Evolutionary conservation across 768 basidiomycete genomes (phyloP).

Genomic region (Porphyrellus cyaneotinctus): DNA sequence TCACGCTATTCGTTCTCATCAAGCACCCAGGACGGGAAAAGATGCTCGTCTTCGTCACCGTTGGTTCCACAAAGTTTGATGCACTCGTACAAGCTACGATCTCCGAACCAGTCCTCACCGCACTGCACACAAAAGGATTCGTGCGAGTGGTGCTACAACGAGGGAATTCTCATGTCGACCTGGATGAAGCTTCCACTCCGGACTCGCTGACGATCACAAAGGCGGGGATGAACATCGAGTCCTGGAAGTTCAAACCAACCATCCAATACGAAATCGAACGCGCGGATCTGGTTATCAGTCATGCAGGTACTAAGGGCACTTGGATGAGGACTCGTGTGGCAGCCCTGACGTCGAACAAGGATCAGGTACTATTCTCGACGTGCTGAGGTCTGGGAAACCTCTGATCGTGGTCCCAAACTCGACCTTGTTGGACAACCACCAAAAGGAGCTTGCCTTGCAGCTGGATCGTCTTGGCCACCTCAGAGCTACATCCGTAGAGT

Average conservation of each 20-base stretch:
- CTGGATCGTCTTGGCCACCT: slow-evolving; percentile 59
- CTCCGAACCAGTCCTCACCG: slow-evolving; percentile 52
- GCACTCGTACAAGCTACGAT: slow-evolving; percentile 59
- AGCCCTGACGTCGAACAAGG: slow-evolving; percentile 44
- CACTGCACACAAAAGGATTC: slow-evolving; percentile 55
- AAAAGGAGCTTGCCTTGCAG: slow-evolving; percentile 78
- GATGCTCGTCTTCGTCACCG: slow-evolving; percentile 66
- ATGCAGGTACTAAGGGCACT: slow-evolving; percentile 73
- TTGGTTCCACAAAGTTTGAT: slow-evolving; percentile 89
- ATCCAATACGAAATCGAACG: slow-evolving; percentile 59
- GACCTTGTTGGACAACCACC: slow-evolving; percentile 88
- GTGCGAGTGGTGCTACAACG: slow-evolving; percentile 66
- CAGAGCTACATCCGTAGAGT: slow-evolving; percentile 54
- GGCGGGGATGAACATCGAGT: slow-evolving; percentile 51
- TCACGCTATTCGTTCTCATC: too few species aligned
- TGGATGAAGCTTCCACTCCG: slow-evolving; percentile 18
- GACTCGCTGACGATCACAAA: slow-evolving; percentile 20
- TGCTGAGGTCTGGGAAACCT: slow-evolving; percentile 65
- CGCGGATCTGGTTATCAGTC: slow-evolving; percentile 83
- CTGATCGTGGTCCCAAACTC: slow-evolving; percentile 89
- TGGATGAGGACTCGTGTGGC: not conserved
- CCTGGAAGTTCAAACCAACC: slow-evolving; percentile 73
- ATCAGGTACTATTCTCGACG: slow-evolving; percentile 91
- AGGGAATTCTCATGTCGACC: slow-evolving; percentile 57
- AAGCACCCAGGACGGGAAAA: too few species aligned